Evolutionary conservation across 257 asterid species (phyloP), one percentile per base, ranked within the genome.

Genomic region (Coffea canephora): DNA sequence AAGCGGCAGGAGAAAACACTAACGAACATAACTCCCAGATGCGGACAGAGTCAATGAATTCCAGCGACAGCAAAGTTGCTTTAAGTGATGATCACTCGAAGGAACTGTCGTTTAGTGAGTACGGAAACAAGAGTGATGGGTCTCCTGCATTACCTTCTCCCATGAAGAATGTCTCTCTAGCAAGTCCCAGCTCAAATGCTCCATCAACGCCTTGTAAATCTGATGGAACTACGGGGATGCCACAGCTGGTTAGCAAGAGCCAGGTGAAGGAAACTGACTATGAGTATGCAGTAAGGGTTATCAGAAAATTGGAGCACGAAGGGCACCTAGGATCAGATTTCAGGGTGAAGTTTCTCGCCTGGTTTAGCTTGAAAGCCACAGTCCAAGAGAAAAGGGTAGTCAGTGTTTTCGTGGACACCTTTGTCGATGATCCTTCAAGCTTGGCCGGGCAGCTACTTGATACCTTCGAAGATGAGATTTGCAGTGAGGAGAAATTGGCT

Each of bases 331-430:
- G 88, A 68, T 84, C 88, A 43, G 55, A 81, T 52, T 94, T 91
- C 62, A 90, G 98, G 50, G 87, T 89, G 89, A 94, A 91, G 75
- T 92, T 94, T 81, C 81, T 94, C 82, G 92, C 98, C 2, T 94
- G 98, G 98, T 94, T 88, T 73, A 88, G 97, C 81, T 80, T 94
- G 87, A 89, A 93, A 69, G 97, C 98, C 27, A 90, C 86, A 0
- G 73, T 91, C 15, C 95, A 89, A 69, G 92, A 94, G 89, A 86
- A 84, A 21, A 86, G 90, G 45, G 83, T 91, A 0, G 96, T 92
- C 69, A 90, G 89, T 31, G 92, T 84, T n/a, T 91, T 87, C 66
- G 86, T 94, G 12, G 93, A 92, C 73, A 89, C 97, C 16, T 89
- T 94, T 49, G 61, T 87, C 9, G 92, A 91, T 41, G 98, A 92